These are phyloP conservation scores for Colletotrichum sp. DNA, from an alignment of 2,329 filamentous ascomycete genomes.

Conservation along the genomic window DNA sequence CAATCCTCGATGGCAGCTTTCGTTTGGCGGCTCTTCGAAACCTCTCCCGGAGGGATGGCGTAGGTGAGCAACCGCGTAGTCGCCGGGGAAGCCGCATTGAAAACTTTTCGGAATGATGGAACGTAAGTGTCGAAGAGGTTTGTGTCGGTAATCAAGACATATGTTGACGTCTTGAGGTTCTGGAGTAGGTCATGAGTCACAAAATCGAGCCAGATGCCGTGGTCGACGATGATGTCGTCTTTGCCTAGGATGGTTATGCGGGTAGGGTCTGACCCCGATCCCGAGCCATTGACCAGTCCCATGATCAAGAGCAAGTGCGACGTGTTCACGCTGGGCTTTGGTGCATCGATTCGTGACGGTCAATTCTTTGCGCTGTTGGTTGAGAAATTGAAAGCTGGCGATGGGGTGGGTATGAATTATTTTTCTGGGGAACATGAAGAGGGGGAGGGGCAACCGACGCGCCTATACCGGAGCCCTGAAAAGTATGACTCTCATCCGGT, in stretches of 20 bases:
- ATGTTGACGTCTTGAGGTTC: conserved; percentile 84
- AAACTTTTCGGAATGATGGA: conserved; percentile 67
- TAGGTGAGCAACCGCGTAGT: conserved; percentile 80
- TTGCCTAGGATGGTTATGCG: conserved; percentile 84
- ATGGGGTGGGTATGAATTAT: neutral
- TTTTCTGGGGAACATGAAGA: neutral
- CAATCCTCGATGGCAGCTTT: conserved; percentile 98
- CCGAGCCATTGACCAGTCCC: conserved; percentile 21
- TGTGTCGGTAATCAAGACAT: conserved; percentile 95
- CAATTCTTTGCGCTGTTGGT: neutral
- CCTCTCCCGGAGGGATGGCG: conserved; percentile 88
- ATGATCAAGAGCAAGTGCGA: neutral
- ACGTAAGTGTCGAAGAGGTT: conserved; percentile 86
- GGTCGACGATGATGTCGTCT: conserved; percentile 90
- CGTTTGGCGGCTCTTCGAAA: conserved; percentile 89
- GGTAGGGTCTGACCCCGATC: conserved; percentile 44
- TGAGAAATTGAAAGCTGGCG: neutral
- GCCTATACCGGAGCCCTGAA: neutral
- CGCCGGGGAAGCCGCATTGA: conserved; percentile 37
- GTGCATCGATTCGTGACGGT: neutral
- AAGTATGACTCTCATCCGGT: neutral
- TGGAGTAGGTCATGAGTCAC: conserved; percentile 81
- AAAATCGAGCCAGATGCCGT: conserved; percentile 85
- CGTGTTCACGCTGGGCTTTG: neutral
- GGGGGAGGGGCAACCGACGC: neutral